These are phyloP conservation scores for Umbilicus rupestris DNA, from an alignment of 164 flowering plant species.

Conservation along the genomic window DNA sequence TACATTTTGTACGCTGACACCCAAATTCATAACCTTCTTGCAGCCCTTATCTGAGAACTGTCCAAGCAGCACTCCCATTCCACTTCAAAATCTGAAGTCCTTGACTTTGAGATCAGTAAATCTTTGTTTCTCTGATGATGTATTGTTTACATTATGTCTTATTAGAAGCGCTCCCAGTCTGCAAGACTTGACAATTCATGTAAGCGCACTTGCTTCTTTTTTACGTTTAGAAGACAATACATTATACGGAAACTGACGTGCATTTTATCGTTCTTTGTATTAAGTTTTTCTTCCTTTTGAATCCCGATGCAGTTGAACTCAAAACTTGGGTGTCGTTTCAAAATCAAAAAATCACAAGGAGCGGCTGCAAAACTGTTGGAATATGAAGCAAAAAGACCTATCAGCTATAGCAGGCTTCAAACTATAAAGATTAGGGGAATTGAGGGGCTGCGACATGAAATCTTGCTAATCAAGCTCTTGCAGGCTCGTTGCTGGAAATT, in stretches of 20 bases:
- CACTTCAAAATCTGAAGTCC: neutral
- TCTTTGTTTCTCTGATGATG: neutral
- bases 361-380: neutral
- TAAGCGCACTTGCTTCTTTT: neutral
- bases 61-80: neutral
- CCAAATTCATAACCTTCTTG: neutral
- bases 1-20: neutral
- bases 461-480: neutral
- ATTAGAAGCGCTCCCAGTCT: neutral
- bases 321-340: neutral
- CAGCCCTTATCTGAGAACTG: neutral
- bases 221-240: too few relatives aligned
- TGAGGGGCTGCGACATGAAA: slow-evolving; percentile 1
- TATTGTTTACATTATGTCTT: slow-evolving; percentile 1
- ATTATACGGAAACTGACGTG: too few relatives aligned
- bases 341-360: neutral
- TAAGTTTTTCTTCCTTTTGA: too few relatives aligned
- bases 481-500: neutral
- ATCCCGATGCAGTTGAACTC: neutral
- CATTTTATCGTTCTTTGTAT: too few relatives aligned
- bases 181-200: neutral
- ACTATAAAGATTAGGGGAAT: neutral
- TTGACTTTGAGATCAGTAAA: neutral
- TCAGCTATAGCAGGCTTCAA: neutral
- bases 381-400: neutral